Conservation (phyloP, 768 basidiomycete species). For the Vararia minispora region DNA sequence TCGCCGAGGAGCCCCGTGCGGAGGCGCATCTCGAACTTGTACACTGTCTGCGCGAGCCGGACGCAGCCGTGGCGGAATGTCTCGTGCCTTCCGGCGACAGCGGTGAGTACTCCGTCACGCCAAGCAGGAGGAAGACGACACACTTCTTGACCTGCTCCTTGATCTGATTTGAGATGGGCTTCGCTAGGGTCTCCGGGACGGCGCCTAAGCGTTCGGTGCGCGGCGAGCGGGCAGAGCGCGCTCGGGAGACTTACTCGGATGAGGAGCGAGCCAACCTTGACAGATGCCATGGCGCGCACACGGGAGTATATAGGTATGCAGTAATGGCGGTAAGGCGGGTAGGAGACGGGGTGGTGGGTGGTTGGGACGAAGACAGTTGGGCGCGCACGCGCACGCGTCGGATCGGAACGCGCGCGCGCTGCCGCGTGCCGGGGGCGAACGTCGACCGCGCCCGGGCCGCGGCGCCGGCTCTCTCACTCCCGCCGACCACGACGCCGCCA, state of each 20-base stretch:
- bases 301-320: not conserved
- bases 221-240: not conserved
- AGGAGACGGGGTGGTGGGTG: too few species aligned
- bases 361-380: too few species aligned
- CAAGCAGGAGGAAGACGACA: conserved; percentile 15
- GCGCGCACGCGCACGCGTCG: too few species aligned
- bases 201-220: not conserved
- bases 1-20: conserved; percentile 73
- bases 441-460: too few species aligned
- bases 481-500: too few species aligned
- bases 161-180: conserved; percentile 61
- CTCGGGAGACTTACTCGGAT: conserved; percentile 47
- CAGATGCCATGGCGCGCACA: conserved; percentile 45
- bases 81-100: conserved; percentile 44
- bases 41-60: conserved; percentile 64
- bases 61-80: conserved; percentile 63
- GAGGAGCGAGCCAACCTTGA: conserved; percentile 62
- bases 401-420: too few species aligned
- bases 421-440: too few species aligned
- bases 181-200: conserved; percentile 58
- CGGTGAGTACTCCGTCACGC: not conserved
- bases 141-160: conserved; percentile 68
- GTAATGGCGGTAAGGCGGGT: not conserved
- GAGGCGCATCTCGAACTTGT: conserved; percentile 60
- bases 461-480: too few species aligned